Evolutionary conservation across 768 basidiomycete genomes (phyloP).

Genomic region (Suillus decipiens): DNA sequence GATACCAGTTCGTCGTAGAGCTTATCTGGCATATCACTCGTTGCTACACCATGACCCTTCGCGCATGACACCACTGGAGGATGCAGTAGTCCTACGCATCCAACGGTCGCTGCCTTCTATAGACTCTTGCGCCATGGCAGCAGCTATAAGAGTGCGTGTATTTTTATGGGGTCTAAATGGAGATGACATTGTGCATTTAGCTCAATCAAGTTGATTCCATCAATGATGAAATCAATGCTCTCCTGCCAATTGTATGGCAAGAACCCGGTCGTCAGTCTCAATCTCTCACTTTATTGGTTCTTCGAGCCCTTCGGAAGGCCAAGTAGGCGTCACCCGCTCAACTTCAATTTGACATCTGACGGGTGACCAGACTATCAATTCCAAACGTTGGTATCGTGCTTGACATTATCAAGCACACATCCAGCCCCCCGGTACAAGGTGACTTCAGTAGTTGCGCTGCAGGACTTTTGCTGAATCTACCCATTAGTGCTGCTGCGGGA

Average conservation of each 20-base stretch:
- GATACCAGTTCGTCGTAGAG: slow-evolving; percentile 58
- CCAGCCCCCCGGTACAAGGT: slow-evolving; percentile 30
- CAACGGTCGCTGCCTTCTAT: slow-evolving; percentile 16
- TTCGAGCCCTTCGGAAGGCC: slow-evolving; percentile 26
- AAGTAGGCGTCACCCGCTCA: background rate
- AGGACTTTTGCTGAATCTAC: slow-evolving; percentile 19
- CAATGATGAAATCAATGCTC: slow-evolving; percentile 5
- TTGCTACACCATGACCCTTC: slow-evolving; percentile 50
- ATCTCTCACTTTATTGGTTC: slow-evolving; percentile 14
- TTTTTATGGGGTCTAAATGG: background rate
- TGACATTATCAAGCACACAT: slow-evolving; percentile 27
- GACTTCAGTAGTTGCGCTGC: slow-evolving; percentile 4
- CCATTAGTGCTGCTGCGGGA: slow-evolving; percentile 33
- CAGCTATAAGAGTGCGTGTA: slow-evolving; percentile 26
- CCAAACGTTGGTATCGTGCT: slow-evolving; percentile 21
- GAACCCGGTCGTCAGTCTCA: background rate
- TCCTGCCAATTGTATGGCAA: slow-evolving; percentile 7
- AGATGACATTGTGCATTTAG: slow-evolving; percentile 2
- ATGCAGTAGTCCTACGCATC: slow-evolving; percentile 16
- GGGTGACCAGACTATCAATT: background rate
- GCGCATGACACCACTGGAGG: slow-evolving; percentile 44
- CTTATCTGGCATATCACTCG: slow-evolving; percentile 57
- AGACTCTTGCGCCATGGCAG: slow-evolving; percentile 14
- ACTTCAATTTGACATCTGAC: background rate
- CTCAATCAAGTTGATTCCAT: background rate